Base-by-base conservation (phyloP, 106 monocot species). In the Platanthera guangdongensis region DNA sequence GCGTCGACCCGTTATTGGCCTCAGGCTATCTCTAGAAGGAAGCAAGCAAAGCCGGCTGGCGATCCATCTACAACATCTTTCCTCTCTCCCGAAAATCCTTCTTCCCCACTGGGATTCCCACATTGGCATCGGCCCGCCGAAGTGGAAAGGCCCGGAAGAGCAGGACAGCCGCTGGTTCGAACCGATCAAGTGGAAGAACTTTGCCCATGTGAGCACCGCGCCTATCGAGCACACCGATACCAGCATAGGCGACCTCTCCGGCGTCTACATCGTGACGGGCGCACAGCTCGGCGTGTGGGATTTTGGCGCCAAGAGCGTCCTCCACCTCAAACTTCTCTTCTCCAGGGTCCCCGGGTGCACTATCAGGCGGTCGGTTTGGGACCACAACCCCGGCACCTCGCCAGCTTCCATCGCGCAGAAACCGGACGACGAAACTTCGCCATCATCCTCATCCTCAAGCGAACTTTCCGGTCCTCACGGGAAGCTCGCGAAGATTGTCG, bases 121-220 rank as follows among this genome's bases (percentile, higher is more conserved):
- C 75, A 68, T 93, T 6, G 84, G 91, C 19, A 97, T 91, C 16
- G 97, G 97, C 11, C 84, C 88, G 3, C 93, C 97, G 9, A 97
- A 86, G 74, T 97, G 97, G 97, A 85, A 91, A 51, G 89, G 94
- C 8, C 97, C 97, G 4, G 97, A 99, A 74, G 97, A 99, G 74
- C 97, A 99, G 67, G 97, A 99, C 69, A 94, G 97, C 77, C 87
- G 97, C 21, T 99, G 97, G 97, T 99, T 99, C 47, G 94, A 94
- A 78, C 88, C 94, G 8, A 89, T 99, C 13, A 99, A 93, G 47
- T 94, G 93, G 93, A 94, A 90, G 78, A 94, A 94, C 75, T 94
- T 94, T 72, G 89, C 97, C 16, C 94, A 99, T 81, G 97, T 99
- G 19, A 92, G 97, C 82, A 99, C 97, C 0, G 89, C 97, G 5